Evolutionary conservation across 2,329 filamentous ascomycete genomes (phyloP).

Genomic region (Dactylellina sp.): DNA sequence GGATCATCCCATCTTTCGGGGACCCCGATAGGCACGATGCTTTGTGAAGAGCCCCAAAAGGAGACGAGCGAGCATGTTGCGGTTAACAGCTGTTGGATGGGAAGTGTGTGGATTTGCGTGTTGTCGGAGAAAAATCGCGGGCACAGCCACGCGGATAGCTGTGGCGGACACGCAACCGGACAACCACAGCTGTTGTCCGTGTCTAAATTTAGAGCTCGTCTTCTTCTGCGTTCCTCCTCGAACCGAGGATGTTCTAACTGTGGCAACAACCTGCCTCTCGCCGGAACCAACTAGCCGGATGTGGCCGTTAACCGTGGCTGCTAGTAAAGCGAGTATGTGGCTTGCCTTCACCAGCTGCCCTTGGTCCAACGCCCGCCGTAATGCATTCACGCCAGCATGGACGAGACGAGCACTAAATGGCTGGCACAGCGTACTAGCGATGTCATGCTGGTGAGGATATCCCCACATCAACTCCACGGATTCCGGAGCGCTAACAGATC

Average conservation of each 20-base stretch:
- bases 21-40: constrained; percentile 32
- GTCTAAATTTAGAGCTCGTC: constrained; percentile 15
- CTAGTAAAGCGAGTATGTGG: constrained; percentile 8
- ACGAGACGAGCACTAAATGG: no score
- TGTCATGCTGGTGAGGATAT: constrained; percentile 10
- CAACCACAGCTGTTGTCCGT: constrained; percentile 17
- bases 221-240: constrained; percentile 35
- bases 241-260: constrained; percentile 21
- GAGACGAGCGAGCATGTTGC: not conserved
- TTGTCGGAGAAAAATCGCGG: constrained; percentile 47
- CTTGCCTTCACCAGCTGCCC: constrained; percentile 16
- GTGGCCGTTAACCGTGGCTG: constrained; percentile 13
- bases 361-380: not conserved
- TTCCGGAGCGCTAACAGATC: not conserved
- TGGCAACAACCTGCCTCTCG: constrained; percentile 3
- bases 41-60: constrained; percentile 5
- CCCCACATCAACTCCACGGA: constrained; percentile 29
- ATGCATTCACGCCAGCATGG: not conserved
- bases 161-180: constrained; percentile 50
- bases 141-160: constrained; percentile 54
- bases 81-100: constrained; percentile 3
- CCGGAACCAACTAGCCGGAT: constrained; percentile 28
- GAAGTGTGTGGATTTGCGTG: constrained; percentile 14
- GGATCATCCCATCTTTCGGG: constrained; percentile 51
- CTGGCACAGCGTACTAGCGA: not conserved